These are phyloP conservation scores for Sporisorium scitamineum DNA, from an alignment of 1,284 basidiomycete genomes.

Conservation along the genomic window DNA sequence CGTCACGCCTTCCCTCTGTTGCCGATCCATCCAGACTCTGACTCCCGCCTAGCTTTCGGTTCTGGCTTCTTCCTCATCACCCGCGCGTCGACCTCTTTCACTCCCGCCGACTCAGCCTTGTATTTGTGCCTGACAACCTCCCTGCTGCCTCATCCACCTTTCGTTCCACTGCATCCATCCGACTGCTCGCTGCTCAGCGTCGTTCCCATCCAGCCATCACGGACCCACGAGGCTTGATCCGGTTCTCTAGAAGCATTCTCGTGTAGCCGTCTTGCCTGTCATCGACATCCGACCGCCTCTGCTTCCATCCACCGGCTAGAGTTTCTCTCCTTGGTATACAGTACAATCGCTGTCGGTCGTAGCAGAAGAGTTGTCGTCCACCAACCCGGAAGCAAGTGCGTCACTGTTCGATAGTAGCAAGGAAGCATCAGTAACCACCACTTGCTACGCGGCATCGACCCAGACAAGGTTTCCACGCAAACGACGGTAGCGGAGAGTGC, in stretches of 20 bases:
- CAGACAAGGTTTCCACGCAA: neutral
- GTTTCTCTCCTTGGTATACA: neutral
- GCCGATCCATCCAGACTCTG: neutral
- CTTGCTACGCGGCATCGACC: neutral
- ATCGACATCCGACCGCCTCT: neutral
- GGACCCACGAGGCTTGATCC: neutral
- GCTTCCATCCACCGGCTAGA: neutral
- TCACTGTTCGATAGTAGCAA: neutral
- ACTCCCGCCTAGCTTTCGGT: neutral
- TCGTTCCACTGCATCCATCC: conserved; percentile 10
- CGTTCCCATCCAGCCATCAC: neutral
- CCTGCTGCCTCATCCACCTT: neutral
- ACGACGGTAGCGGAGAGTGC: neutral
- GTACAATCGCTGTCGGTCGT: neutral
- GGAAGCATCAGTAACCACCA: neutral
- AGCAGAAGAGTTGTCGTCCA: neutral
- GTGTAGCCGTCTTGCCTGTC: neutral
- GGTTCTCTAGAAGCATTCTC: neutral
- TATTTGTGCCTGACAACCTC: conserved; percentile 20
- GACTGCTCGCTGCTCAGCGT: neutral
- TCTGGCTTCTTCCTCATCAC: conserved; percentile 1
- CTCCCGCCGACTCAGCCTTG: conserved; percentile 2
- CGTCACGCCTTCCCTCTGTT: neutral
- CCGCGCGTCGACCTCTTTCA: neutral
- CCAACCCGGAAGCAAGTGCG: neutral